Base-by-base conservation (phyloP, 805 yeast species). In the Starmera caribaea region DNA sequence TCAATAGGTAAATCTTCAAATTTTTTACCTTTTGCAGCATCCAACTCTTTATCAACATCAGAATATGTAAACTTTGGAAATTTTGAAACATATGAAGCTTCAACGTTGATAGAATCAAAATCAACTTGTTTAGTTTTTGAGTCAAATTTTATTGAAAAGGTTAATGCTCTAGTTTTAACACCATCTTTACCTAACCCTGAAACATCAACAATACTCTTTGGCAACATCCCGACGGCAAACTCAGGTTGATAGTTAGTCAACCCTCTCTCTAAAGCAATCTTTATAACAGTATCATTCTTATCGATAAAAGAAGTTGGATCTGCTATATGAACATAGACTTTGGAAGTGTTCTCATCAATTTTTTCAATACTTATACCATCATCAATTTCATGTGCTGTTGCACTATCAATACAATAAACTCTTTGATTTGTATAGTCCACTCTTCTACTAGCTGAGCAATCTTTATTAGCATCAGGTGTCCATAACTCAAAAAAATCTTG, bases 301-400 rank as follows among this genome's bases (percentile, higher is more conserved):
- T 53, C 56, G 41, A 85, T 58, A 45, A 69, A 74, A 0, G 96
- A 80, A 0, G 86, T 68, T 0, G 97, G 97, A 56, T 90, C 88
- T 1, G 97, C 97, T 45, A 90, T 75, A 56, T 83, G 95, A 2
- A 87, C 68, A 27, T 80, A 72, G 5, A 89, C 47, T 9, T 65
- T 61, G 47, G 62, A 74, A 3, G 58, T 54, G 1, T 55, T 47
- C 1, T 51, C 49, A 4, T 46, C 45, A 3, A 53, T 38, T 4
- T 44, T 45, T 34, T 63, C 64, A 15, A 90, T 64, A 1, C 96
- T 76, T 24, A 90, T 68, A 36, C 97, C 98, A 59, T 90, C 98
- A 58, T 90, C 98, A 43, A 92, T 82, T 58, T 92, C 97, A 48
- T 81, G 81, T 0, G 97, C 95, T 33, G 69, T 69, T 4, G 66